Evolutionary conservation across 2,329 filamentous ascomycete genomes (phyloP).

Genomic region (Penicillium sp.): DNA sequence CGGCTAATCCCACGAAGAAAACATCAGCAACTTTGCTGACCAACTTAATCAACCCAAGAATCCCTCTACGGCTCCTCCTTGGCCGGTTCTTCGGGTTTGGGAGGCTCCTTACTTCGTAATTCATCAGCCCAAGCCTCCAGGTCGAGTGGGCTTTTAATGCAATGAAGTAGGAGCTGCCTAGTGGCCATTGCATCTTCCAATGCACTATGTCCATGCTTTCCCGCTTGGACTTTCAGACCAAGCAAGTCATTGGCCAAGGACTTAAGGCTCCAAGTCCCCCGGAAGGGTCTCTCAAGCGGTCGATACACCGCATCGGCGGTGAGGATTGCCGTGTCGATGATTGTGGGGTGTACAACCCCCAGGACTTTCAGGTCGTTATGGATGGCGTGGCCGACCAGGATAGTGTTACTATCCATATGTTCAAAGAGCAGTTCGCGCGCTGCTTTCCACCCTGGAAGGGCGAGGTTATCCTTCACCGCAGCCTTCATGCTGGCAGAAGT

Average conservation of each 20-base stretch:
- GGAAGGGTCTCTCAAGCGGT: not conserved
- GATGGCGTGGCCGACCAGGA: not conserved
- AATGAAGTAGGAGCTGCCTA: too few relatives aligned
- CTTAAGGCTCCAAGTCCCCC: too few relatives aligned
- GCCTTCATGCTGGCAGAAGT: not conserved
- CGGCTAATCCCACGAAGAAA: too few relatives aligned
- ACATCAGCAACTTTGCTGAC: too few relatives aligned
- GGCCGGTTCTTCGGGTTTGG: not conserved
- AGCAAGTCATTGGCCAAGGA: too few relatives aligned
- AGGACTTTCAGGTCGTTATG: not conserved
- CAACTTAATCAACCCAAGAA: too few relatives aligned
- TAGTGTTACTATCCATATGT: not conserved
- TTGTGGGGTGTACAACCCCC: not conserved
- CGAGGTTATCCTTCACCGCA: not conserved
- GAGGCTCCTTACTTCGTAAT: not conserved
- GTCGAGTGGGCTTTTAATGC: too few relatives aligned
- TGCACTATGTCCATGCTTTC: too few relatives aligned
- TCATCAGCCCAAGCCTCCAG: too few relatives aligned
- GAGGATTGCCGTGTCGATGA: not conserved
- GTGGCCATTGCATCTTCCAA: too few relatives aligned
- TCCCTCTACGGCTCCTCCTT: not conserved
- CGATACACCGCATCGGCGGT: not conserved
- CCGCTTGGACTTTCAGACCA: too few relatives aligned
- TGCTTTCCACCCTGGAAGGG: not conserved
- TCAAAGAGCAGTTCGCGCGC: not conserved